Evolutionary conservation across 2,329 filamentous ascomycete species (phyloP).

Genomic region (Fusarium heterosporum): DNA sequence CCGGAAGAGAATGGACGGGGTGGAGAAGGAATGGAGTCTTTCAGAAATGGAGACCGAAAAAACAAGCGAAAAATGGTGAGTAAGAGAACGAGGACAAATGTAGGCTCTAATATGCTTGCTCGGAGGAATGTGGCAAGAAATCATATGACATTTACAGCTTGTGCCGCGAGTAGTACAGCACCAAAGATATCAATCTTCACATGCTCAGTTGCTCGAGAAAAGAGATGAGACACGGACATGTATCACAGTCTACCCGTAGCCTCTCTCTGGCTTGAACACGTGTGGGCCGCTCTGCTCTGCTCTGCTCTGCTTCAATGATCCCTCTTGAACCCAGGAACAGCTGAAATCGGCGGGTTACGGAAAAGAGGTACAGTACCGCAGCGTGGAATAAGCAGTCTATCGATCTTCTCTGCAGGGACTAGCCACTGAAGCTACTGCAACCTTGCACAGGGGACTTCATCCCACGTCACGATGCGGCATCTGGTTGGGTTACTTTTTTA

Average conservation of each 20-base stretch:
- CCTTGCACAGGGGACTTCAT: neutral
- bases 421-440: neutral
- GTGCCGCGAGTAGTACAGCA: slow-evolving; percentile 13
- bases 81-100: neutral
- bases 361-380: slow-evolving; percentile 7
- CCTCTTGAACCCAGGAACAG: slow-evolving; percentile 7
- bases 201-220: slow-evolving; percentile 16
- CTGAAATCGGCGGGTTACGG: slow-evolving; percentile 33
- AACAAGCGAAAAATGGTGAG: slow-evolving; percentile 22
- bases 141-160: slow-evolving; percentile 35
- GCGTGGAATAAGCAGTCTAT: slow-evolving; percentile 26
- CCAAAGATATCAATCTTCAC: slow-evolving; percentile 28
- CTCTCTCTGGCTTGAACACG: neutral
- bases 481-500: slow-evolving; percentile 5
- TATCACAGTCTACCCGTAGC: slow-evolving; percentile 5
- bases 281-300: neutral
- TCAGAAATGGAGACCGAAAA: neutral
- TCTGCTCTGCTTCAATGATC: neutral
- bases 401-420: slow-evolving; percentile 28
- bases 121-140: slow-evolving; percentile 9
- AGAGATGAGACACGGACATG: slow-evolving; percentile 18
- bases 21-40: neutral
- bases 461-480: slow-evolving; percentile 19
- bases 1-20: neutral
- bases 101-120: slow-evolving; percentile 19